Conservation (phyloP, 768 basidiomycete genomes). For the Austroboletus eburneus region DNA sequence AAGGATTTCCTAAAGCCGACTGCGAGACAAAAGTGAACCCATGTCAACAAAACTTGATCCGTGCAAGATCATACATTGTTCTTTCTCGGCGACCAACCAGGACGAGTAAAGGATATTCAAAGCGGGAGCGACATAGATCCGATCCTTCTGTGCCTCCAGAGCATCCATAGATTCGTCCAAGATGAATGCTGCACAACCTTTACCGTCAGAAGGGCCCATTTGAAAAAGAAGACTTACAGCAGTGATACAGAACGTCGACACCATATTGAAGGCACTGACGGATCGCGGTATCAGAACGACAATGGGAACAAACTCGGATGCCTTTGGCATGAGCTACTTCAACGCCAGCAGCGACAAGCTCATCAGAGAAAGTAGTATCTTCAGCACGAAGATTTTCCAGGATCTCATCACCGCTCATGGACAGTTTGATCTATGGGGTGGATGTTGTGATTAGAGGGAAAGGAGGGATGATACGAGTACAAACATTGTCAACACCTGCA, state of each 20-base stretch:
- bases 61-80: constrained; percentile 15
- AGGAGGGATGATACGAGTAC: not conserved
- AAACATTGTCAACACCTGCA: constrained; percentile 19
- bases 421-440: constrained; percentile 28
- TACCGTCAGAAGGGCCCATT: constrained; percentile 8
- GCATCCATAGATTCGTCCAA: constrained; percentile 35
- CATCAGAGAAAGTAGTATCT: constrained; percentile 32
- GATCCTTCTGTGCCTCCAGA: constrained; percentile 33
- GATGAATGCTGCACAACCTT: constrained; percentile 30
- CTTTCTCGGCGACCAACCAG: constrained; percentile 22
- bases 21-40: not conserved
- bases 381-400: constrained; percentile 33
- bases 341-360: constrained; percentile 31
- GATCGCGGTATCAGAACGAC: constrained; percentile 32
- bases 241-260: constrained; percentile 30
- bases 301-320: constrained; percentile 36
- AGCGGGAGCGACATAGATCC: constrained; percentile 32
- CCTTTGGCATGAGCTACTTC: constrained; percentile 34
- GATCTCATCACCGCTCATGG: constrained; percentile 37
- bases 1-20: constrained; percentile 19
- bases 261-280: constrained; percentile 35
- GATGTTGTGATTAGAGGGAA: not conserved
- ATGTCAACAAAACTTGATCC: not conserved
- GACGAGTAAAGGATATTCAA: constrained; percentile 29
- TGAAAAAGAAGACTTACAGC: constrained; percentile 14